Evolutionary conservation across 2,329 filamentous ascomycete species (phyloP).

Genomic region (Parastagonospora nodorum): DNA sequence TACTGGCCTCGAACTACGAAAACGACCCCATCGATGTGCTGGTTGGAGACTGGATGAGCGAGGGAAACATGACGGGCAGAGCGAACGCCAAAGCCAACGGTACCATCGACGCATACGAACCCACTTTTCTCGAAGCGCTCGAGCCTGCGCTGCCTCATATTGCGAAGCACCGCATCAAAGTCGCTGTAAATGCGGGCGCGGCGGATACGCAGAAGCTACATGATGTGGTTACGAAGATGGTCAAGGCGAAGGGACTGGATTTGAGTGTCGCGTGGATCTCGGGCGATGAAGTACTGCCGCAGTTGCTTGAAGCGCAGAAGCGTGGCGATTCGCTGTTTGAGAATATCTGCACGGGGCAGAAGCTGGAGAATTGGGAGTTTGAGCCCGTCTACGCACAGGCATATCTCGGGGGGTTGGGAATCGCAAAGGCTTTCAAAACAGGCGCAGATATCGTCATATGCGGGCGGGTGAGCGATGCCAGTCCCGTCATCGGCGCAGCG

Average conservation of each 20-base stretch:
- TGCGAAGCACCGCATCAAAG: constrained; percentile 38
- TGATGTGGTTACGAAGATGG: constrained; percentile 29
- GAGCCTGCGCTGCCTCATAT: constrained; percentile 46
- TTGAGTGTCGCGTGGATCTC: constrained; percentile 49
- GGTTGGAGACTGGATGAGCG: constrained; percentile 41
- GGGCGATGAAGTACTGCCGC: constrained; percentile 49
- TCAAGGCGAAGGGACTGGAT: constrained; percentile 24
- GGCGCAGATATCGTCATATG: constrained; percentile 54
- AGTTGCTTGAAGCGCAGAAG: constrained; percentile 40
- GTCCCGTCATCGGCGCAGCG: constrained; percentile 51
- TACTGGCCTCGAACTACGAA: constrained; percentile 32
- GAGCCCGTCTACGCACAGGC: constrained; percentile 44
- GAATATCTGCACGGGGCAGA: constrained; percentile 48
- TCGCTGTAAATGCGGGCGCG: constrained; percentile 43
- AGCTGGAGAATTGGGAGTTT: constrained; percentile 42
- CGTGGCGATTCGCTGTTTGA: constrained; percentile 44
- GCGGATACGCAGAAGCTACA: constrained; percentile 36
- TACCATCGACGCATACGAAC: constrained; percentile 53
- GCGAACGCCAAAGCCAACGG: constrained; percentile 29
- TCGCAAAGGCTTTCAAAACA: constrained; percentile 47
- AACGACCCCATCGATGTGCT: constrained; percentile 41
- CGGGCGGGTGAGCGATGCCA: constrained; percentile 52
- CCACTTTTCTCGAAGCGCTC: constrained; percentile 58
- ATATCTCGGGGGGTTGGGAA: constrained; percentile 53
- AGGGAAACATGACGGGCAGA: constrained; percentile 37